Base-by-base conservation (phyloP, 306 rosid species). In the Casuarina cunninghamiana region DNA sequence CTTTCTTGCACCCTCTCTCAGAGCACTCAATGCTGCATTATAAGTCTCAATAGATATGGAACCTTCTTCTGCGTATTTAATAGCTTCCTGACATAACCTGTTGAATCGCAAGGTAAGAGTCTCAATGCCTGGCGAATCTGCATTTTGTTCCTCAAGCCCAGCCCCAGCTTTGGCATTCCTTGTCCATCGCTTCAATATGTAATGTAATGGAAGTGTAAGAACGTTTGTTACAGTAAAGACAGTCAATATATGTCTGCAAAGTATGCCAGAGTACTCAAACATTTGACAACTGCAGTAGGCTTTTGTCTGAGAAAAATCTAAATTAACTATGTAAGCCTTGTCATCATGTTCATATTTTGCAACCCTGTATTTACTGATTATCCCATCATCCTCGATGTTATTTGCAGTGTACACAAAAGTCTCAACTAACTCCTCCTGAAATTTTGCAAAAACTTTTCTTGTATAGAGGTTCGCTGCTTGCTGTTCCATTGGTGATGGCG, bases 401-500 rank as follows among this genome's bases (percentile, higher is more conserved):
- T 86, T 84, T 76, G 97, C 92, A 60, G 97, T 91, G 83, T 91
- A 88, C 26, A 75, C 94, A 82, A 88, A 91, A 71, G 92, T 91
- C 82, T 89, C 93, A 70, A 91, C 94, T 72, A 91, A 83, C 73
- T 91, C 97, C 68, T 88, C 92, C 83, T 91, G 97, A 86, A 91
- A 89, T 81, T 88, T 89, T 1, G 88, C 80, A 82, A 91, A 91
- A 79, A 88, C 89, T 53, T 85, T 89, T 62, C 75, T 91, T 37
- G 97, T 88, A 77, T 91, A 91, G 51, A 83, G 77, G 78, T 81
- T 86, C 71, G 94, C 93, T 76, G 92, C 92, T 83, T 91, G 94
- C 69, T 86, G 92, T 85, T 91, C 97, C 94, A 91, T 91, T 60
- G 97, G 97, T 74, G 97, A 89, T 65, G 93, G 94, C 35, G 97